Base-by-base conservation (phyloP, 2,329 filamentous ascomycete species). In the Ploettnerulaceae sp. region DNA sequence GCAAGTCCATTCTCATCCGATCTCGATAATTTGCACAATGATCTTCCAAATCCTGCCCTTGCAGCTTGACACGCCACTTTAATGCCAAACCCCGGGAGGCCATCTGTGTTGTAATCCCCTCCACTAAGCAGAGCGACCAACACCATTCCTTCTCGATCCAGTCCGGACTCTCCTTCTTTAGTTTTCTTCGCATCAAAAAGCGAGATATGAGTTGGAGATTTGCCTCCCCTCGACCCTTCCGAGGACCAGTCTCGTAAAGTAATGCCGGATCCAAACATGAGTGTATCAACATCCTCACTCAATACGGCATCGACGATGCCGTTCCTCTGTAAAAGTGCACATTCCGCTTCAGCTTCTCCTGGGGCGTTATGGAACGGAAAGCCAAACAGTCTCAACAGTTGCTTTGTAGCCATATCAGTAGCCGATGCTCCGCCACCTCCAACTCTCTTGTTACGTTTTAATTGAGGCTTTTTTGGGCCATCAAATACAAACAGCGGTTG, bases 331-430 rank as follows among this genome's bases (percentile, higher is more conserved):
- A 98, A 67, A 12, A 93, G 69, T 0, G 93, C 93, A 56, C 93
- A 98, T 68, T 98, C 93, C 1, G 93, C 93, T 64, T 98, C 93
- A 3, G 91, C 93, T 64, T 98, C 93, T 7, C 93, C 93, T 0
- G 91, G 93, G 5, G 93, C 93, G 60, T 89, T 81, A 64, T 97
- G 89, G 38, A 79, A 77, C 1, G 82, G 78, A 61, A 95, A 94
- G 1, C 86, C 89, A 65, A 97, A 96, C 1, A 93, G 71, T 39
- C 83, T 81, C 36, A 97, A 81, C 4, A 97, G 69, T 37, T 85
- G 81, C 67, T 95, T 96, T 1, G 88, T 89, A 51, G 89, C 79
- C 34, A 86, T 81, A 28, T 81, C 80, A 53, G 87, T 75, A 48
- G 89, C 71, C 45, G 77, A 74, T 61, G 84, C 78, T 40, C 86